A percentile compares a stretch with the other conserved stretches of the same genome.
Conservation (phyloP, 352 stramenopile species). For the Globisporangium rhizosaccharum region DNA sequence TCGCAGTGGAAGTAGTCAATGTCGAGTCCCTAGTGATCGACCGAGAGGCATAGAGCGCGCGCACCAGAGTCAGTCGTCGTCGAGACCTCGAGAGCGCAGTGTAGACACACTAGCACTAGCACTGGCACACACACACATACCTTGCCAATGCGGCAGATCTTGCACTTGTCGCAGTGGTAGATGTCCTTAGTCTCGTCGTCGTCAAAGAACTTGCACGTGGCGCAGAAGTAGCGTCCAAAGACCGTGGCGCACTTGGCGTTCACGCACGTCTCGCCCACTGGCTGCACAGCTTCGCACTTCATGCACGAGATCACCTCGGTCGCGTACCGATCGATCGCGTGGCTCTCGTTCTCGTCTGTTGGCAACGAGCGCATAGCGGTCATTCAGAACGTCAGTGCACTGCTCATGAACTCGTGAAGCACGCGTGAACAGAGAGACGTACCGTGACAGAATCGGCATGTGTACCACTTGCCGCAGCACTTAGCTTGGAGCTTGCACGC, state of each 20-base stretch:
- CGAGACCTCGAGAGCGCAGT: too few species aligned
- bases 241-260: conserved; percentile 62
- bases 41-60: neutral
- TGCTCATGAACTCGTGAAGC: too few species aligned
- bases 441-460: conserved; percentile 89
- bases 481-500: conserved; percentile 78
- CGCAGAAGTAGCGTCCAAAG: conserved; percentile 93
- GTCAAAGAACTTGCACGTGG: conserved; percentile 95
- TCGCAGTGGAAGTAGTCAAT: conserved; percentile 99
- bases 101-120: too few species aligned
- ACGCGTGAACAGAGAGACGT: conserved; percentile 19
- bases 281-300: conserved; percentile 81
- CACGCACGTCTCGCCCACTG: conserved; percentile 47
- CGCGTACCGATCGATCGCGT: conserved; percentile 92
- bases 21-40: conserved; percentile 66
- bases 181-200: conserved; percentile 91
- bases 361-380: too few species aligned
- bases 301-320: conserved; percentile 95
- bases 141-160: conserved; percentile 94
- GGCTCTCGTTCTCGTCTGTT: conserved; percentile 73
- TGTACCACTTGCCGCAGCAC: conserved; percentile 88
- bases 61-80: neutral
- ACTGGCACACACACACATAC: conserved; percentile 10
- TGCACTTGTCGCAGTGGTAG: conserved; percentile 98
- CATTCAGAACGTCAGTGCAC: neutral